Evolutionary conservation across 768 basidiomycete species (phyloP).

Genomic region (Lyophyllum semitale): DNA sequence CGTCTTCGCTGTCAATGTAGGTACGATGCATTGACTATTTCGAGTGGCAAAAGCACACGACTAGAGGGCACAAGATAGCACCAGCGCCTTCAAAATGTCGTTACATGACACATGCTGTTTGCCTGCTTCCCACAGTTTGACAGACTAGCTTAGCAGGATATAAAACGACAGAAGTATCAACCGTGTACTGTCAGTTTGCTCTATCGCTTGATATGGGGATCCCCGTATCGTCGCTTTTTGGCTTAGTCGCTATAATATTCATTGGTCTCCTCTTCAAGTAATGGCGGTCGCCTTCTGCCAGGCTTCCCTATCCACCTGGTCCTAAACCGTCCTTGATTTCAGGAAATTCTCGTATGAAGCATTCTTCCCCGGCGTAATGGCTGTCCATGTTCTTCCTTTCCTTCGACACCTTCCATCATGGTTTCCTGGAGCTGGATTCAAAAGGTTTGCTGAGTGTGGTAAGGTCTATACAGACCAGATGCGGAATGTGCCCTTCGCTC

Average conservation of each 20-base stretch:
- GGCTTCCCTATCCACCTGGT: constrained; percentile 5
- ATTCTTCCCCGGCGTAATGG: constrained; percentile 20
- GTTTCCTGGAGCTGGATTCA: constrained; percentile 34
- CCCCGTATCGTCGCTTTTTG: not conserved
- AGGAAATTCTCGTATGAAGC: constrained; percentile 3
- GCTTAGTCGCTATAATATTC: not conserved
- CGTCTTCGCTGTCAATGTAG: too few relatives aligned
- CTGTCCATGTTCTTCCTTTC: constrained; percentile 30
- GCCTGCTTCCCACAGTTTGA: too few relatives aligned
- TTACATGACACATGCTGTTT: too few relatives aligned
- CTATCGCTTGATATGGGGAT: not conserved
- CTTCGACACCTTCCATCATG: constrained; percentile 37
- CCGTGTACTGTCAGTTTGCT: not conserved
- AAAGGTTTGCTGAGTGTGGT: constrained; percentile 14
- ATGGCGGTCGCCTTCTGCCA: not conserved
- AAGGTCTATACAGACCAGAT: constrained; percentile 14
- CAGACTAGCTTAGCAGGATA: not conserved
- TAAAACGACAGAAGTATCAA: not conserved
- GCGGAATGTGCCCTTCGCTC: constrained; percentile 12
- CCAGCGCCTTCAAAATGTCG: too few relatives aligned
- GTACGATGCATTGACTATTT: too few relatives aligned
- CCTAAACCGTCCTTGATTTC: not conserved
- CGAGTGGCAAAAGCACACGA: too few relatives aligned
- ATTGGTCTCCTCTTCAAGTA: not conserved
- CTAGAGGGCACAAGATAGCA: too few relatives aligned